phyloP scores from a whole-genome alignment of 108 stramenopile genomes.

The Parietichytrium sp. region DNA sequence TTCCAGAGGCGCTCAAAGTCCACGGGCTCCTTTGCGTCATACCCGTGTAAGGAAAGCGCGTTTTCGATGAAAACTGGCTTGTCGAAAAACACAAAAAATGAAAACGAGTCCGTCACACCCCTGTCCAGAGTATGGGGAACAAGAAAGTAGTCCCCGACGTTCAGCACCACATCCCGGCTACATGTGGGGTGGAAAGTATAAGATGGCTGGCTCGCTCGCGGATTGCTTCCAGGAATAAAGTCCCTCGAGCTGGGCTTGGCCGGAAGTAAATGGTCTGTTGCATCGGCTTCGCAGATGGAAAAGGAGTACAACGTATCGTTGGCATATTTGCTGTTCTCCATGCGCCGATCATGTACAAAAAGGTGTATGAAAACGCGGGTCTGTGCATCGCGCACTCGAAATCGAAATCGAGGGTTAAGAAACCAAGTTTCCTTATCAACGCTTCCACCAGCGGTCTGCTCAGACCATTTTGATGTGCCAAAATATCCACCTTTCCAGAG shows the following conservation, averaged over 20 bases:
- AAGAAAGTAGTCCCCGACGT: background rate
- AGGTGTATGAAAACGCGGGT: background rate
- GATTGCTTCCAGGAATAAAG: background rate
- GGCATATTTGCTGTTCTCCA: background rate
- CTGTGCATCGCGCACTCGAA: background rate
- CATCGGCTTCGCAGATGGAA: background rate
- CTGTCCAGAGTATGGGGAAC: constrained; percentile 29
- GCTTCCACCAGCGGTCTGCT: background rate
- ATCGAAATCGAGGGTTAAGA: background rate
- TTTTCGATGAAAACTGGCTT: background rate
- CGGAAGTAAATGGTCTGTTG: background rate
- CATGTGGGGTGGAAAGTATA: constrained; percentile 3
- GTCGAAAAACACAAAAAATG: background rate
- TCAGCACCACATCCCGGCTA: background rate
- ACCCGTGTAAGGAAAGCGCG: background rate
- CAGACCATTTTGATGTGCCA: background rate
- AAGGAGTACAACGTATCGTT: background rate
- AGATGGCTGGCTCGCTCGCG: background rate
- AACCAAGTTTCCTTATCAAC: background rate
- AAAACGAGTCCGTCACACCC: background rate
- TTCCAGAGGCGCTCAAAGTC: background rate
- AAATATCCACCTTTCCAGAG: background rate
- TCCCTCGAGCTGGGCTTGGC: background rate
- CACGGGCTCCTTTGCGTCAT: background rate
- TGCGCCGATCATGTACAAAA: background rate